Evolutionary conservation across 2,329 filamentous ascomycete species (phyloP), one percentile per base, ranked within the genome.

Genomic region (Aspergillus niger): DNA sequence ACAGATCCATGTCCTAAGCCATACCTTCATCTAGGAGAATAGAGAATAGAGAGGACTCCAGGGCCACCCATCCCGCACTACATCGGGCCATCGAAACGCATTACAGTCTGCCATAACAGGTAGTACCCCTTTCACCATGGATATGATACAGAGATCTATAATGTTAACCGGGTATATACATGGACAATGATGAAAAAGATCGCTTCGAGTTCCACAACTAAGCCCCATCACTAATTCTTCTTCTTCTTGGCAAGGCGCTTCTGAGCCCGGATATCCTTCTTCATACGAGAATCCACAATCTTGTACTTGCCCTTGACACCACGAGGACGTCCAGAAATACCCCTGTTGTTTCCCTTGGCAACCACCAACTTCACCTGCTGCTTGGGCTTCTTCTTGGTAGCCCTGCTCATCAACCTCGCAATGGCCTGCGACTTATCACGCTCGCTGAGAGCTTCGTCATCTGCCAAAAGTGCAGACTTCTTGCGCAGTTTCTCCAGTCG

Each of bases 221-320:
- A 43, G 17, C 39, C 13, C 30, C 22, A 50, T 50, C 49, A 68
- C 49, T 65, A 73, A 59, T 73, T 72, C 47, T 86, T 86, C 81
- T 86, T 89, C 80, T 88, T 91, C 82, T 96, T 92, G 74, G 85
- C 83, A 65, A 86, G 72, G 72, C 93, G 86, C 86, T 97, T 97
- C 77, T 94, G 84, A 2, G 90, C 92, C 74, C 92, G 83, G 57
- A 95, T 85, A 82, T 98, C 95, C 88, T 97, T 98, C 87, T 97
- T 97, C 87, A 97, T 87, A 68, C 95, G 85, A 13, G 91, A 82
- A 79, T 98, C 94, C 57, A 99, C 94, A 83, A 99, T 96, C 83
- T 96, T 96, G 77, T 99, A 99, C 67, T 91, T 89, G 39, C 94
- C 94, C 85, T 97, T 97, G 24, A 97, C 92, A 61, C 94, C 95